A percentile compares a stretch with the other conserved stretches of the same genome.
These are phyloP conservation scores for Curvularia sp. DNA, from an alignment of 2,329 filamentous ascomycete species.

Conservation along the genomic window DNA sequence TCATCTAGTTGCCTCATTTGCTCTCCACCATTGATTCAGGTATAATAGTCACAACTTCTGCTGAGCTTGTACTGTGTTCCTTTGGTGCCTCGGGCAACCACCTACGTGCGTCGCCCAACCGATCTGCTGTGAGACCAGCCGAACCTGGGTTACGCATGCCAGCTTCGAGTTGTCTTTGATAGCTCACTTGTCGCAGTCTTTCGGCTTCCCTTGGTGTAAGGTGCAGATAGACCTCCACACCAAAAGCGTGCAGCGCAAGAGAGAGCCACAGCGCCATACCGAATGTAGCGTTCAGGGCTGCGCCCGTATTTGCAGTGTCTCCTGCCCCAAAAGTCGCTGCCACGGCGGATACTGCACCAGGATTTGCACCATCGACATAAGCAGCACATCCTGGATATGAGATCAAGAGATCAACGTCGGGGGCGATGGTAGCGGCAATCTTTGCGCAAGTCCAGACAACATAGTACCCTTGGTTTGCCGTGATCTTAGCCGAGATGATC, in stretches of 20 bases:
- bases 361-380: constrained; percentile 48
- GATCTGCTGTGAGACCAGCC: constrained; percentile 37
- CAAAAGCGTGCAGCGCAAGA: constrained; percentile 56
- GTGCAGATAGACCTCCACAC: constrained; percentile 51
- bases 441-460: constrained; percentile 57
- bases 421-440: constrained; percentile 51
- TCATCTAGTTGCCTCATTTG: background rate
- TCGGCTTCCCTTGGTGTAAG: constrained; percentile 62
- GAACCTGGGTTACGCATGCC: constrained; percentile 57
- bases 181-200: constrained; percentile 62
- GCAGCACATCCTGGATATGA: constrained; percentile 57
- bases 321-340: constrained; percentile 35
- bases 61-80: constrained; percentile 11
- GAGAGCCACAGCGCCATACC: constrained; percentile 63
- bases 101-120: constrained; percentile 38
- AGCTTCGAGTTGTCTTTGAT: constrained; percentile 62
- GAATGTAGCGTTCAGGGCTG: constrained; percentile 58
- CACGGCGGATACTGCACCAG: constrained; percentile 29
- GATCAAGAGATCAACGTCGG: constrained; percentile 10
- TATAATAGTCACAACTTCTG: background rate
- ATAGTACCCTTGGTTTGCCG: constrained; percentile 45
- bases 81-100: constrained; percentile 24
- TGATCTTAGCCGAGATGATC: constrained; percentile 54
- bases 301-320: constrained; percentile 46
- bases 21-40: background rate